Evolutionary conservation across 2,329 filamentous ascomycete genomes (phyloP), one percentile per base, ranked within the genome.

Genomic region (Neophaeococcomyces aloes): DNA sequence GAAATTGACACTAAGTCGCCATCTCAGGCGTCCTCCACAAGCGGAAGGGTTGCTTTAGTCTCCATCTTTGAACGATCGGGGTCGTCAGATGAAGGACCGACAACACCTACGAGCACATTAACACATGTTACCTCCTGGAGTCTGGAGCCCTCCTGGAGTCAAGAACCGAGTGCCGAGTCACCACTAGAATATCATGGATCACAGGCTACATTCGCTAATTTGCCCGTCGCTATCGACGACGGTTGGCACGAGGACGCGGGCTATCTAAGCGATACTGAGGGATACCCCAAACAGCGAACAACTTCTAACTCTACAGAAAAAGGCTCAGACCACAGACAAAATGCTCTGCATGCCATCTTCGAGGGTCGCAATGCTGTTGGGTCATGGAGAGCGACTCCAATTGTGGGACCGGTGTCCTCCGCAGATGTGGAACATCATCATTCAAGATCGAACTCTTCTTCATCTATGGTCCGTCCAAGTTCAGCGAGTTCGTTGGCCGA

Each of bases 11-110:
- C 56, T 18, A 56, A 63, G 37, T 68, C 68, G 3, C 67, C 66
- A 4, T 55, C 53, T 6, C 62, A 58, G 36, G 64, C 65, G 4
- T 65, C 64, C 1, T 40, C 50, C 14, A 25, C n/a, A 19, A 43
- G 45, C 37, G 38, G 49, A 14, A 50, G 40, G 44, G 43, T 39
- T 29, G 46, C 42, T 34, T 54, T 57, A 29, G 45, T 51, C 14
- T 70, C 67, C 2, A 65, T 70, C 6, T 70, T 70, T 51, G 67
- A 70, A 45, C 57, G 64, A 17, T 65, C 64, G 2, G 67, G 65
- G 1, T 61, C 64, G 0, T 56, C 60, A 3, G 61, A 63, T n/a
- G 62, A 63, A 30, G 58, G 59, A 11, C 51, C 55, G 3, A 59
- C 59, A 7, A 47, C 42, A 25, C 36, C 39, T 15, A 42, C 45